A percentile compares a stretch with the other conserved stretches of the same genome.
Evolutionary conservation across 169 alveolate genomes (phyloP).

Genomic region (Cryptosporidium bovis): DNA sequence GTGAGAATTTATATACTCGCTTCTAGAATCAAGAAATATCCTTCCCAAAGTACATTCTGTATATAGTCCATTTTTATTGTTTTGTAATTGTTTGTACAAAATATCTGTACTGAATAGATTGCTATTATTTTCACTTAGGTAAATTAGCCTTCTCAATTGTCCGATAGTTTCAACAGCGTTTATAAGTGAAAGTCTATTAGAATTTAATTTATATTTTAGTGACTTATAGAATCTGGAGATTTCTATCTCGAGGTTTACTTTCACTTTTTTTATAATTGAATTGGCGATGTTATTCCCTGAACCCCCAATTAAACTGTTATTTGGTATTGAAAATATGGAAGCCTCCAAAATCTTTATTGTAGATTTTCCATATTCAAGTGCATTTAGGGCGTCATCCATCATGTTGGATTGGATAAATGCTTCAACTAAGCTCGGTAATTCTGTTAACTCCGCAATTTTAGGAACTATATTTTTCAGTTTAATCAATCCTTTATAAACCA

Average conservation of each 20-base stretch:
- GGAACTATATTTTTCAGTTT: conserved; percentile 2
- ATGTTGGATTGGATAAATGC: conserved; percentile 27
- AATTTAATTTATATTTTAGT: conserved; percentile 12
- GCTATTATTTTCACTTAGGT: not conserved
- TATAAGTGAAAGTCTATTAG: conserved; percentile 23
- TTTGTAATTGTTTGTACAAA: not conserved
- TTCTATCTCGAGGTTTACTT: not conserved
- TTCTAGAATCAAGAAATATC: conserved; percentile 24
- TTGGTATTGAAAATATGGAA: not conserved
- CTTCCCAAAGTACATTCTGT: conserved; percentile 28
- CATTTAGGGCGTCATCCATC: conserved; percentile 66
- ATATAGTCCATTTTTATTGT: not conserved
- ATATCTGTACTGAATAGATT: not conserved
- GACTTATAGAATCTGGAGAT: conserved; percentile 12
- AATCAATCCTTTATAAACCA: conserved; percentile 3
- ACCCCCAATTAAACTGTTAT: not conserved
- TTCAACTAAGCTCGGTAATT: conserved; percentile 41
- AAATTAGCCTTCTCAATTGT: conserved; percentile 49
- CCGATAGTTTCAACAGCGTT: conserved; percentile 38
- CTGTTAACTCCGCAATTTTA: conserved; percentile 26
- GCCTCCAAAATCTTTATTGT: conserved; percentile 20
- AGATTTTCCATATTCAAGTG: conserved; percentile 64
- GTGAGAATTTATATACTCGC: conserved; percentile 26
- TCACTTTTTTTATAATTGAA: conserved; percentile 6
- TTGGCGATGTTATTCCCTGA: not conserved